Conservation (phyloP, 176 grass and related monocot species). For the Puya raimondii region DNA sequence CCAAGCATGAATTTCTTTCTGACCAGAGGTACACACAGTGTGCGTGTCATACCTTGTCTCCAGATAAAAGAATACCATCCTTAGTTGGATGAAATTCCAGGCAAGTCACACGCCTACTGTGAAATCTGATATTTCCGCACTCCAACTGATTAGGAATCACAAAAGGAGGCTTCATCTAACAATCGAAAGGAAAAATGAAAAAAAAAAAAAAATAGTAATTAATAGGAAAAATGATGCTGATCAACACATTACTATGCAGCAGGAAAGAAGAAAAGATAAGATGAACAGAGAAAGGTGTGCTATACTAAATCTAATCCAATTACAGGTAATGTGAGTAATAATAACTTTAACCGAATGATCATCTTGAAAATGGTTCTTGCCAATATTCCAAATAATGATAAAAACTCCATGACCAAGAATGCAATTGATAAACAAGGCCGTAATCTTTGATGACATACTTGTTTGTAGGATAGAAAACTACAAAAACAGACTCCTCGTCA, state of each 20-base stretch:
- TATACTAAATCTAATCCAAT: background rate
- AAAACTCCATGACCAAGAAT: too few species aligned
- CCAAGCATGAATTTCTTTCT: background rate
- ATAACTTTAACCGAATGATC: background rate
- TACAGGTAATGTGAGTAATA: background rate
- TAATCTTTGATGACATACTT: too few species aligned
- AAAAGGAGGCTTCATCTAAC: constrained; percentile 58
- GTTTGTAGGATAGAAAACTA: too few species aligned
- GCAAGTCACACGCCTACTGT: constrained; percentile 71
- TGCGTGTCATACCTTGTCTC: constrained; percentile 65
- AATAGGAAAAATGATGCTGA: background rate
- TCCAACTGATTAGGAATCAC: constrained; percentile 69
- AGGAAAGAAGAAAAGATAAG: background rate
- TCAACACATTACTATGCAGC: background rate
- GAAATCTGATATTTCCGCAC: constrained; percentile 80
- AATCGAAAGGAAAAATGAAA: background rate
- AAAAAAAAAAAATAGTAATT: background rate
- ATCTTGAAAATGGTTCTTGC: background rate
- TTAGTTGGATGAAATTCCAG: constrained; percentile 90
- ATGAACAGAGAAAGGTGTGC: background rate
- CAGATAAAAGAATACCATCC: constrained; percentile 67
- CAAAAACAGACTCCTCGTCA: too few species aligned
- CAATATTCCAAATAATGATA: too few species aligned
- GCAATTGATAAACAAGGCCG: too few species aligned
- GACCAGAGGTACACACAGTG: background rate